Conservation (phyloP, 495 filamentous ascomycete genomes). For the Aspergillus ostianus region DNA sequence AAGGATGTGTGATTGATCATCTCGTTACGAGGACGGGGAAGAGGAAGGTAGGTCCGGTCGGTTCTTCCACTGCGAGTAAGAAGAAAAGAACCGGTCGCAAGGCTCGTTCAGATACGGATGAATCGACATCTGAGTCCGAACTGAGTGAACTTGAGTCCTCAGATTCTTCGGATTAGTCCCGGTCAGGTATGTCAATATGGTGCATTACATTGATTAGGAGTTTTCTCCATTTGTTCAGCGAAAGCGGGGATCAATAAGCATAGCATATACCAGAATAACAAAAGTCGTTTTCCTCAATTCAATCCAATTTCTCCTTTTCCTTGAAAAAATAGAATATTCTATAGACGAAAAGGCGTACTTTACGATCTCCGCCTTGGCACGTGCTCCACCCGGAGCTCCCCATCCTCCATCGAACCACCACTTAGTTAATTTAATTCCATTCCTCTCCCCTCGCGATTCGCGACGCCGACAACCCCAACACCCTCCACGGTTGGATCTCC, state of each 20-base stretch:
- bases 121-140: not conserved
- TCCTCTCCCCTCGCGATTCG: not conserved
- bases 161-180: not conserved
- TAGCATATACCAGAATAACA: too few species aligned
- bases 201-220: not conserved
- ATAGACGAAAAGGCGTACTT: too few species aligned
- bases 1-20: slow-evolving; percentile 53
- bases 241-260: not conserved
- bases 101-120: not conserved
- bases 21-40: slow-evolving; percentile 45
- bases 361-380: slow-evolving; percentile 8
- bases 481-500: not conserved
- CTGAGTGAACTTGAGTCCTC: not conserved
- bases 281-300: too few species aligned
- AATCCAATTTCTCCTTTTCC: too few species aligned
- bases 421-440: not conserved
- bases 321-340: too few species aligned
- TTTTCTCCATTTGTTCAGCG: not conserved
- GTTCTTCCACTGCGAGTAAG: not conserved
- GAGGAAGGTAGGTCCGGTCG: slow-evolving; percentile 29
- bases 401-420: slow-evolving; percentile 25
- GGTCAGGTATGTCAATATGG: too few species aligned
- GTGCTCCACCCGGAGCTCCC: slow-evolving; percentile 21
- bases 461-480: slow-evolving; percentile 2
- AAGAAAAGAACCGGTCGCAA: slow-evolving; percentile 6